Evolutionary conservation across 2,329 filamentous ascomycete species (phyloP), one percentile per base, ranked within the genome.

Genomic region (Fusarium neocosmosporiellum): DNA sequence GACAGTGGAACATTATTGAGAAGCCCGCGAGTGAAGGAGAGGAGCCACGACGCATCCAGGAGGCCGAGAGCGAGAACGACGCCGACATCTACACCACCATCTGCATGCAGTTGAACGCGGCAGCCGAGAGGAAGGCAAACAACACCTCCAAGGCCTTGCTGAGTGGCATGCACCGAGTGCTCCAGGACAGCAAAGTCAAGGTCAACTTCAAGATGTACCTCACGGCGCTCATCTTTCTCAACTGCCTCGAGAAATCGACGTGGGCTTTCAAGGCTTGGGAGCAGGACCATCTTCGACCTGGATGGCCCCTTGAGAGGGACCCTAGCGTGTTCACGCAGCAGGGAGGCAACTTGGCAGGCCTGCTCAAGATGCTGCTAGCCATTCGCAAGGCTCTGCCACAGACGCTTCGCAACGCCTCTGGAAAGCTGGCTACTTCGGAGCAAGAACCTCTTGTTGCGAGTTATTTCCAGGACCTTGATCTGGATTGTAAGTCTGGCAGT

Each of bases 241-340:
- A 91, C 76, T 91, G 89, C 72, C 84, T 92, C 16, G 90, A 92
- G 77, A 92, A 92, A 81, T 90, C 89, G 0, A 92, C 90, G 0
- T 92, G 90, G 90, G 88, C 89, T 1, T 92, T 92, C 81, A 91
- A 91, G 70, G 89, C 88, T 2, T 92, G 90, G 89, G 89, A 91
- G 74, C 88, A 91, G 77, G 86, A 89, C 63, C 87, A 88, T 58
- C 85, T 91, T 29, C 85, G 88, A 3, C 85, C 86, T 1, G 85
- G 86, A 48, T 92, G 90, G 90, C 90, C 90, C 5, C 83, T 92
- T 4, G 88, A 90, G 76, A 80, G 83, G 39, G 86, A 87, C 9
- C 90, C 90, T 0, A 81, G 83, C 58, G 83, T 84, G 59, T 92
- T 89, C 75, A 88, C 88, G 1, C 85, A 87, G 63, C 89, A 92